Conservation (phyloP, 2,329 filamentous ascomycete genomes). For the Beauveria pseudobassiana region DNA sequence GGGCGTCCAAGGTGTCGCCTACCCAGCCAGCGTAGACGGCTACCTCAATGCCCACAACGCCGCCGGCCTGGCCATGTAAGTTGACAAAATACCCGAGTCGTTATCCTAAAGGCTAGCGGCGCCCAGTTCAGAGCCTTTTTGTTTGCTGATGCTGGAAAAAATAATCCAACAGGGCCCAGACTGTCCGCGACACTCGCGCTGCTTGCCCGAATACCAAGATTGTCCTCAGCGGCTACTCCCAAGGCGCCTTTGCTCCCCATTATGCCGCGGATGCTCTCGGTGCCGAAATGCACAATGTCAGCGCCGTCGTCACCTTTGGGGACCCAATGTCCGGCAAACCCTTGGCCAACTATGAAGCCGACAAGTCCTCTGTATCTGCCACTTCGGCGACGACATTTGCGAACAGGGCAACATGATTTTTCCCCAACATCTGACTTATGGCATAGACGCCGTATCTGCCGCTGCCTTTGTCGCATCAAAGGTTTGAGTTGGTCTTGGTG, state of each 20-base stretch:
- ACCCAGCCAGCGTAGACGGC: constrained; percentile 21
- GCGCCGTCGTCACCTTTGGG: constrained; percentile 25
- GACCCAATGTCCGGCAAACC: constrained; percentile 20
- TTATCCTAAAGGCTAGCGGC: neutral
- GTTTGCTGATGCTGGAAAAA: neutral
- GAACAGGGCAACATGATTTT: constrained; percentile 21
- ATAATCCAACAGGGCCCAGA: constrained; percentile 24
- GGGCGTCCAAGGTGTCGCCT: constrained; percentile 21
- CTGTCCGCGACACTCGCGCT: constrained; percentile 21
- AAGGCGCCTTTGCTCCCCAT: constrained; percentile 22
- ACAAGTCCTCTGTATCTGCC: constrained; percentile 19
- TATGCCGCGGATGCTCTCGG: constrained; percentile 20
- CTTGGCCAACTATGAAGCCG: constrained; percentile 17
- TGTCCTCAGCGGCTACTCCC: constrained; percentile 22
- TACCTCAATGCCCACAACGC: constrained; percentile 18
- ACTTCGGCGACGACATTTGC: constrained; percentile 24
- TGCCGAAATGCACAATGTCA: constrained; percentile 19
- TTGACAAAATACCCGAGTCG: neutral
- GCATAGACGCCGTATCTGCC: constrained; percentile 16
- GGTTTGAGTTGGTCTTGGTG: neutral
- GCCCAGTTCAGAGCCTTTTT: neutral
- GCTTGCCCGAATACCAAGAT: constrained; percentile 12
- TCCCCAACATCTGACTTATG: constrained; percentile 21
- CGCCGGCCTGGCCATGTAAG: constrained; percentile 19
- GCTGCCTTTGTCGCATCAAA: constrained; percentile 18